phyloP scores from a whole-genome alignment of 192 early-diverging fungal genomes.

The Physocladia obscura region DNA sequence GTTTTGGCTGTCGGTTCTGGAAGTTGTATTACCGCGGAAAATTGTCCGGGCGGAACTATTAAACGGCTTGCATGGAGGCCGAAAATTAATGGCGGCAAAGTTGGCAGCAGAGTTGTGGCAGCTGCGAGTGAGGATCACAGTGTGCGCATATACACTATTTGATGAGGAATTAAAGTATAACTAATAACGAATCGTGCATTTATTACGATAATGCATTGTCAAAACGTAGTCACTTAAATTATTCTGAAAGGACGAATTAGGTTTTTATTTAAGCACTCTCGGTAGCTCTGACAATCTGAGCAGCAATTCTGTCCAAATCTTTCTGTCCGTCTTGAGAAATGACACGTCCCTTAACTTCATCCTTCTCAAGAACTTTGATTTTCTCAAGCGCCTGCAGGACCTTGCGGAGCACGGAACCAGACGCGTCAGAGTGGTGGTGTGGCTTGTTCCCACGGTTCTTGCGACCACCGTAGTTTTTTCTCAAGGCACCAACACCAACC shows the following conservation, averaged over 20 bases:
- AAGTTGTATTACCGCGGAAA: background rate
- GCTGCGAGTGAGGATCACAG: constrained; percentile 9
- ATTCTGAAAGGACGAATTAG: too few relatives aligned
- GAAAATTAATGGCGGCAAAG: background rate
- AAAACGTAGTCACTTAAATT: too few relatives aligned
- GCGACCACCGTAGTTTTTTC: constrained; percentile 90
- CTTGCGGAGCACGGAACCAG: constrained; percentile 93
- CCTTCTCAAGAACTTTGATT: constrained; percentile 95
- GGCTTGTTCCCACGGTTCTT: constrained; percentile 92
- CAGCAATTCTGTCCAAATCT: constrained; percentile 84
- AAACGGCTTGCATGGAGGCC: constrained; percentile 9
- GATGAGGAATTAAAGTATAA: too few relatives aligned
- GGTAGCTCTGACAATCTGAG: constrained; percentile 26
- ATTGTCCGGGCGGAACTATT: background rate
- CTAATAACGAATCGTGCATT: too few relatives aligned
- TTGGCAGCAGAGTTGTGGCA: background rate
- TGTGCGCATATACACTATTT: background rate
- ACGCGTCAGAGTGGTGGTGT: constrained; percentile 82
- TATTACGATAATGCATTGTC: too few relatives aligned
- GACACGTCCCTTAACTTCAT: constrained; percentile 87
- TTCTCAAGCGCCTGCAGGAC: constrained; percentile 97
- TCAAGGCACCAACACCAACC: constrained; percentile 92
- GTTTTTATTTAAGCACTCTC: constrained; percentile 20
- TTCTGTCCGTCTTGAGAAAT: constrained; percentile 96
- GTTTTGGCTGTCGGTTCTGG: background rate